Conservation (phyloP, 208 protist genomes). For the Vickermania spadyakhi region DNA sequence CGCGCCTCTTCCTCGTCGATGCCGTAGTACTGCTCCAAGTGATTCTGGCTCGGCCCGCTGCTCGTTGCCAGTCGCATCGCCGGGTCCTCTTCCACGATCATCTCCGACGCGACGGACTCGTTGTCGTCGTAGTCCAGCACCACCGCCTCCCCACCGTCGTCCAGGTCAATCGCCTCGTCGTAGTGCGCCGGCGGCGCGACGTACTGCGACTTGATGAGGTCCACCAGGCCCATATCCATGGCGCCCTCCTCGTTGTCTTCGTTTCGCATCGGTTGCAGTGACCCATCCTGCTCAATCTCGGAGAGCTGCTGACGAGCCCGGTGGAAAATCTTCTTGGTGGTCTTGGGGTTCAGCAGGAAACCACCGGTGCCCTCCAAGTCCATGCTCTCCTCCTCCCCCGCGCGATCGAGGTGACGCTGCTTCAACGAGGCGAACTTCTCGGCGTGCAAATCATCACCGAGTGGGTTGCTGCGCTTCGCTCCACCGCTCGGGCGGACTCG, state of each 20-base stretch:
- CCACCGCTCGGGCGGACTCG: too few species aligned
- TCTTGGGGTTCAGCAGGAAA: conserved; percentile 64
- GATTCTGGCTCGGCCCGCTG: conserved; percentile 18
- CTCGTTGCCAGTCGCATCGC: conserved; percentile 13
- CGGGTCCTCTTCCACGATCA: conserved; percentile 50
- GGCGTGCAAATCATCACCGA: conserved; percentile 72
- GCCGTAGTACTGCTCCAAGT: conserved; percentile 50
- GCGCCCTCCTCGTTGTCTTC: conserved; percentile 7
- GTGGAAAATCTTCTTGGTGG: conserved; percentile 66
- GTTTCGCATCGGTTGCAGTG: not conserved
- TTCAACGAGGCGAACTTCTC: conserved; percentile 71
- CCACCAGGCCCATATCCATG: conserved; percentile 9
- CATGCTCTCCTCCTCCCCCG: conserved; percentile 15
- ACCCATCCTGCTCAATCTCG: conserved; percentile 33
- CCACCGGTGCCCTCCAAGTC: conserved; percentile 13
- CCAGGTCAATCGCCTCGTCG: conserved; percentile 17
- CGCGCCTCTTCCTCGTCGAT: conserved; percentile 86
- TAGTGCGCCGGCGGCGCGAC: conserved; percentile 2
- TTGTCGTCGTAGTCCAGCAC: conserved; percentile 72
- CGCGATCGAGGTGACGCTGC: conserved; percentile 16
- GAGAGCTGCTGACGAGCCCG: conserved; percentile 69
- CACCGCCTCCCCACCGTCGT: conserved; percentile 41
- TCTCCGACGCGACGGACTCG: conserved; percentile 72
- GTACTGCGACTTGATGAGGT: conserved; percentile 12
- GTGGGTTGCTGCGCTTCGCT: conserved; percentile 48